Conservation (phyloP, 495 filamentous ascomycete species). For the Neurospora sp. region DNA sequence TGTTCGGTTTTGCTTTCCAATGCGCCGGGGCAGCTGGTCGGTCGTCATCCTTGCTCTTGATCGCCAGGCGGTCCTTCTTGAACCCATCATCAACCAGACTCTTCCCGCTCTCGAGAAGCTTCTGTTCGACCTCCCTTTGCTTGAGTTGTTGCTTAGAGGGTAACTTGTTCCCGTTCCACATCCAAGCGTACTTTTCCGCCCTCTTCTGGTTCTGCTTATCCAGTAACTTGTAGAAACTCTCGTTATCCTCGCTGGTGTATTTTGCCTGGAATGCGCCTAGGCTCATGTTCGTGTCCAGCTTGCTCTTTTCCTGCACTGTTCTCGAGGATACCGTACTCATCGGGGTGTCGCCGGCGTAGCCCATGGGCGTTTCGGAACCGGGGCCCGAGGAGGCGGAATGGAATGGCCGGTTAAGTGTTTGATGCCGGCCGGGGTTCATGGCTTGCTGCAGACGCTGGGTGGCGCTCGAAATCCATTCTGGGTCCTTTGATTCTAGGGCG, state of each 20-base stretch:
- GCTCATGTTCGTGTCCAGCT: constrained; percentile 72
- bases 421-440: constrained; percentile 66
- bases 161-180: constrained; percentile 82
- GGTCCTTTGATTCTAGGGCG: constrained; percentile 74
- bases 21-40: constrained; percentile 70
- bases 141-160: constrained; percentile 79
- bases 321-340: constrained; percentile 42
- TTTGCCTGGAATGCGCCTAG: constrained; percentile 79
- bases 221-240: constrained; percentile 83
- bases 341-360: constrained; percentile 58
- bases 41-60: constrained; percentile 50
- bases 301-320: constrained; percentile 26
- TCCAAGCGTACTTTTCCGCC: constrained; percentile 74
- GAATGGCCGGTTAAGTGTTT: constrained; percentile 23
- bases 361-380: constrained; percentile 38
- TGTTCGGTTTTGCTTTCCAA: constrained; percentile 65
- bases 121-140: constrained; percentile 57
- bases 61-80: constrained; percentile 42
- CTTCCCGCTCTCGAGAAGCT: constrained; percentile 43
- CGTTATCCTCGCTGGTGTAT: constrained; percentile 96
- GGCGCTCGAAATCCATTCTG: constrained; percentile 77
- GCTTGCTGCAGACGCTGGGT: constrained; percentile 61
- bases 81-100: constrained; percentile 39
- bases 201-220: constrained; percentile 84
- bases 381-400: constrained; percentile 20